These are phyloP conservation scores for Botrytis hyacinthi DNA, from an alignment of 2,329 filamentous ascomycete genomes.

Conservation along the genomic window DNA sequence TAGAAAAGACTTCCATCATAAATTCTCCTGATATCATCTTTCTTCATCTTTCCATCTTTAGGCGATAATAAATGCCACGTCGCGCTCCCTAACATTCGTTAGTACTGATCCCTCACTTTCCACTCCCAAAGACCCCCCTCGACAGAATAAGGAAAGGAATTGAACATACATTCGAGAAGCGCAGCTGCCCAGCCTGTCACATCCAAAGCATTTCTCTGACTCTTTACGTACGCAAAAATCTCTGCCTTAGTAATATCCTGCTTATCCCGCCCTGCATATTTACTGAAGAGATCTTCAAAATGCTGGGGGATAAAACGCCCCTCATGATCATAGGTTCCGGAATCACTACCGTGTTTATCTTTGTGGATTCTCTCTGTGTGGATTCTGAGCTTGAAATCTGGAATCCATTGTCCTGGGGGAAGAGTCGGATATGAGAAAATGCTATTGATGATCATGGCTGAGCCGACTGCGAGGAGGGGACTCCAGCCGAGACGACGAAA, in stretches of 20 bases:
- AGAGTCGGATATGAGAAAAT: constrained; percentile 51
- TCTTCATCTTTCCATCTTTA: constrained; percentile 53
- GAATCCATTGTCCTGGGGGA: constrained; percentile 38
- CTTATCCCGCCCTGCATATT: constrained; percentile 43
- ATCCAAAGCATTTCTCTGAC: constrained; percentile 45
- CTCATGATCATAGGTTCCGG: constrained; percentile 48
- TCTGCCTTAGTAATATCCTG: constrained; percentile 43
- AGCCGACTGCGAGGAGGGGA: constrained; percentile 44
- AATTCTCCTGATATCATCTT: constrained; percentile 54
- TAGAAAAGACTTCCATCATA: constrained; percentile 55
- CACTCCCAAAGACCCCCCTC: background rate
- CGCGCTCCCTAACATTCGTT: constrained; percentile 42
- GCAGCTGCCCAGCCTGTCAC: constrained; percentile 42
- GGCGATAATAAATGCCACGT: constrained; percentile 55
- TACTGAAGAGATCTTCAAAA: constrained; percentile 51
- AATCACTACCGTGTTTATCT: constrained; percentile 48
- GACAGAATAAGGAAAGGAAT: background rate
- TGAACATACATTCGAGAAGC: constrained; percentile 39
- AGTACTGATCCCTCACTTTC: background rate
- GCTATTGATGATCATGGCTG: constrained; percentile 48
- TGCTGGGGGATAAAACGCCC: constrained; percentile 49
- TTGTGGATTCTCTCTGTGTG: constrained; percentile 39
- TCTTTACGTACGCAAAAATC: constrained; percentile 41
- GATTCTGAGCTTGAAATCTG: constrained; percentile 44
- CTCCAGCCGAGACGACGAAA: constrained; percentile 48